Base-by-base conservation (phyloP, 2,329 filamentous ascomycete species). In the Pseudocercospora fuligena region DNA sequence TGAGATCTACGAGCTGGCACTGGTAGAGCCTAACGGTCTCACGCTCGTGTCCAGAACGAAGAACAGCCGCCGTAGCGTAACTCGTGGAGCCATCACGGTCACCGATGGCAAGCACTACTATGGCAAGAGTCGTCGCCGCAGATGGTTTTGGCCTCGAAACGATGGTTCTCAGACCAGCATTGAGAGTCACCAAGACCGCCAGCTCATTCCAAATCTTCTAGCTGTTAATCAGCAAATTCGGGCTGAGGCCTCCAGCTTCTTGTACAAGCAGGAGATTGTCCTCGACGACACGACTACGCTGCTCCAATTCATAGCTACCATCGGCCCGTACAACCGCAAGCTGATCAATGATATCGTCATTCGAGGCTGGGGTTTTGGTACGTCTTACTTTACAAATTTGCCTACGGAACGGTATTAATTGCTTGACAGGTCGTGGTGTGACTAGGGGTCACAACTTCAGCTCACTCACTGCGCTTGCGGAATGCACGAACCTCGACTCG, bases 211-310 rank as follows among this genome's bases (percentile, higher is more conserved):
- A 8, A 68, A 67, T n/a, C 64, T 77, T 6, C 66, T 77, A 1
- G 73, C 72, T 7, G 70, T 73, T 54, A 73, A 66, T 68, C 71
- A 72, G 64, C 75, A 76, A 51, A 73, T 77, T 46, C 67, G 73
- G 16, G 59, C 59, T 5, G 75, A 77, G 49, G 72, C 67, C 6
- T 68, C 70, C 63, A 69, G 66, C 49, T 69, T 72, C 25, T 69
- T 77, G 4, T 77, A 77, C 68, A 68, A 68, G 60, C 67, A 71
- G 21, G 73, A 73, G 23, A 66, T 77, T 47, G 58, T 71, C 49
- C 33, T 76, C 25, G 64, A 64, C 19, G 69, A 77, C 33, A 70
- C 69, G 1, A 65, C 68, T 11, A 66, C 75, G 1, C 59, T 77
- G 19, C 67, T 70, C 53, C 43, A 43, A 8, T 77, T 77, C 63